Evolutionary conservation across 2,329 filamentous ascomycete species (phyloP), one percentile per base, ranked within the genome.

Genomic region (Rutstroemia sp.): DNA sequence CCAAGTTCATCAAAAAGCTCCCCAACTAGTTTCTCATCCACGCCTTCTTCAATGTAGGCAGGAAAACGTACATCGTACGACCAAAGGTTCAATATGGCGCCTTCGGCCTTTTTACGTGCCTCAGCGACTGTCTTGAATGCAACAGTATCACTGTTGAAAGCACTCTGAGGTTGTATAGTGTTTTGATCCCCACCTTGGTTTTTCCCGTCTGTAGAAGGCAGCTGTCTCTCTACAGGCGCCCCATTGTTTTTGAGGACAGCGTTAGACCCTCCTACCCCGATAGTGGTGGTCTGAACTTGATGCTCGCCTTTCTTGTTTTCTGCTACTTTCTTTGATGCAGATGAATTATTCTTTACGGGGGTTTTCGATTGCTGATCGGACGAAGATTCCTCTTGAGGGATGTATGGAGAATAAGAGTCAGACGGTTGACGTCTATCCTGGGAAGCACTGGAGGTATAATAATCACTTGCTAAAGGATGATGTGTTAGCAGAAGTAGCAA

Each of bases 31-130:
- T 71, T 70, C 38, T 80, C 76, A 62, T 91, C 80, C 44, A 92
- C 78, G 0, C 89, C 87, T 69, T 92, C 87, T 10, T 83, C 77
- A 12, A 92, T 74, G 56, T 92, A 85, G 58, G 89, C 80, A 54
- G 86, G 78, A 66, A 86, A 95, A 19, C 82, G 82, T 57, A 95
- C 82, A 49, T 89, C 87, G 58, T 88, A 69, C 1, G 78, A 76
- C 73, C 76, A 78, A 3, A 92, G 73, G 39, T 81, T 78, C 30
- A 89, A 70, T 40, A 92, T 82, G 4, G 87, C 85, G 23, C 81
- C 80, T 65, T 84, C 80, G 0, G 88, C 88, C 61, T 80, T 76
- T 60, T 79, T 81, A 21, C 65, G 64, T 25, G 61, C 62, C 40
- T 68, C 67, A 6, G 50, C 58, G 2, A 67, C 56, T 36, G 59